phyloP scores from a whole-genome alignment of 768 basidiomycete species.

The Lactarius evosmus region DNA sequence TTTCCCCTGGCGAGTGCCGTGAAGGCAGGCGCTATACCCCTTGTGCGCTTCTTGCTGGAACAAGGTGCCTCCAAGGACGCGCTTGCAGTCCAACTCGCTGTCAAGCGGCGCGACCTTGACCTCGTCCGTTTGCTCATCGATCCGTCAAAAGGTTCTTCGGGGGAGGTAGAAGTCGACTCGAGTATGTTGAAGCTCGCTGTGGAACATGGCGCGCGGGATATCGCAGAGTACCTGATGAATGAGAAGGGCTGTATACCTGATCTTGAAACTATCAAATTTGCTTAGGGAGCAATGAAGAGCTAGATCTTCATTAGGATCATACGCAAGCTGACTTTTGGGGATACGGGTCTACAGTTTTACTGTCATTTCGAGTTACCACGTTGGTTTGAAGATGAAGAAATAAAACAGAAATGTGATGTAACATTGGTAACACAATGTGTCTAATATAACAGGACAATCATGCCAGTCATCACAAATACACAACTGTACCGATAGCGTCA shows the following conservation, averaged over 20 bases:
- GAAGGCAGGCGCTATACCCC: constrained; percentile 54
- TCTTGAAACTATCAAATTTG: constrained; percentile 51
- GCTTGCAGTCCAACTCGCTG: constrained; percentile 73
- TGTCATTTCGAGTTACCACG: constrained; percentile 3
- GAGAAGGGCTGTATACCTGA: constrained; percentile 76
- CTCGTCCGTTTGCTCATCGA: constrained; percentile 80
- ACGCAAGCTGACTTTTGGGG: background rate
- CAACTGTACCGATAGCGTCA: constrained; percentile 5
- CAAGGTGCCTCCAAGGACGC: constrained; percentile 64
- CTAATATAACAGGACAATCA: constrained; percentile 23
- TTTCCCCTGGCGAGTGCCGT: constrained; percentile 83
- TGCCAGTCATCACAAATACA: constrained; percentile 25
- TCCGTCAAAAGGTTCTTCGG: constrained; percentile 29
- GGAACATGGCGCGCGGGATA: constrained; percentile 59
- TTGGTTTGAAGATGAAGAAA: background rate
- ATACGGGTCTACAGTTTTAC: background rate
- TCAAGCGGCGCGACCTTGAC: constrained; percentile 60
- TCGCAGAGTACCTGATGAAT: constrained; percentile 63
- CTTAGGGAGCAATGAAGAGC: constrained; percentile 5
- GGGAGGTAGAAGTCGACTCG: constrained; percentile 42
- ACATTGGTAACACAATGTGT: constrained; percentile 19
- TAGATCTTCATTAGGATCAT: background rate
- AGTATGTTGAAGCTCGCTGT: constrained; percentile 68
- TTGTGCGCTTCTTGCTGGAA: constrained; percentile 67
- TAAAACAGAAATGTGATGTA: constrained; percentile 6